These are phyloP conservation scores for Torulaspora gathmanii DNA, from an alignment of 805 yeast species.

Conservation along the genomic window DNA sequence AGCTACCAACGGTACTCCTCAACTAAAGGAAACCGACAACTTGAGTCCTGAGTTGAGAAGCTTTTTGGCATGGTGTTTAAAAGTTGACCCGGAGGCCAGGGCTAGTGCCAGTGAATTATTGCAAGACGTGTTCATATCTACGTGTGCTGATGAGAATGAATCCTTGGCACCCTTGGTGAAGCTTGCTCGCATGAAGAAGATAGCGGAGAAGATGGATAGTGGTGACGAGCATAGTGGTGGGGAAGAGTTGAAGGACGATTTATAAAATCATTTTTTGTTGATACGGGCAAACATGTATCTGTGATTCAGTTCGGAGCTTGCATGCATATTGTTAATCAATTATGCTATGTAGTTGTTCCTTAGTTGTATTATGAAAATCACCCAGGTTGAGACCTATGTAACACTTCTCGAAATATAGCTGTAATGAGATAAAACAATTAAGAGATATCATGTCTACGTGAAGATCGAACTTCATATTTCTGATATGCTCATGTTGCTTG, in stretches of 20 bases:
- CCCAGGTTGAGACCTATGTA: not conserved
- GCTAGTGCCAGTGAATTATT: conserved; percentile 73
- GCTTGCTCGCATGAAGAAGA: conserved; percentile 64
- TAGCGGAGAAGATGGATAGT: conserved; percentile 37
- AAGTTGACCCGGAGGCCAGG: conserved; percentile 77
- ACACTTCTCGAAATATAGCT: not conserved
- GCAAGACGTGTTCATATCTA: conserved; percentile 55
- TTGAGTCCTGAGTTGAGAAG: conserved; percentile 59
- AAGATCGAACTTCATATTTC: conserved; percentile 5
- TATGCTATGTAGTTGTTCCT: not conserved
- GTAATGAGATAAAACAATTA: not conserved
- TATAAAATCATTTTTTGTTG: not conserved
- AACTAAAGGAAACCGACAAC: conserved; percentile 80
- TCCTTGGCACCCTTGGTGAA: conserved; percentile 70
- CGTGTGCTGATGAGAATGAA: conserved; percentile 52
- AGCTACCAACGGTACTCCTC: conserved; percentile 96
- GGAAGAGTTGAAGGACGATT: conserved; percentile 5
- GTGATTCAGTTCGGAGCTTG: not conserved
- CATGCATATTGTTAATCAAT: not conserved
- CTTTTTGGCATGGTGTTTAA: conserved; percentile 73
- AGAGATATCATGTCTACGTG: not conserved
- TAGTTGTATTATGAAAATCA: conserved; percentile 10
- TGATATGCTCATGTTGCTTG: conserved; percentile 25
- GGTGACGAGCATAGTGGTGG: conserved; percentile 25
- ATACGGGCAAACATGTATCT: not conserved